Evolutionary conservation across 345 rosid genomes (phyloP), one percentile per base, ranked within the genome.

Genomic region (Eucalyptus erythrocorys): DNA sequence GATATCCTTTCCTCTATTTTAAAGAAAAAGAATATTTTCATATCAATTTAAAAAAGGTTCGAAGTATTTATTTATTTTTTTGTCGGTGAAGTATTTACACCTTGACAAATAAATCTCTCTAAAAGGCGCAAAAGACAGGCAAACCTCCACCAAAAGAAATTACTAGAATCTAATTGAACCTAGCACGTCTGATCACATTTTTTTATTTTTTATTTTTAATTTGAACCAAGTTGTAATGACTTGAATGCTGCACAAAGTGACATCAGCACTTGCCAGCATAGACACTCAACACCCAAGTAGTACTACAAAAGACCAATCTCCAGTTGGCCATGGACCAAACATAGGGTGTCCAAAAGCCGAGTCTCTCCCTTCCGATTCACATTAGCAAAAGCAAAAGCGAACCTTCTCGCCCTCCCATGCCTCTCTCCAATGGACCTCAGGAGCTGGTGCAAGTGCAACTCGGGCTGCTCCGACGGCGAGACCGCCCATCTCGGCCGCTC

Each of bases 401-500:
- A 8, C 59, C 48, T 22, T 27, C 48, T 24, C 48, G 2, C 59
- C 48, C 48, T 42, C 87, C 51, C 61, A 32, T 51, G 34, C 32
- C 48, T 64, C 85, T 19, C 66, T 10, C 82, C 43, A 43, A 91
- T 92, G 92, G 91, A 90, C 45, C 49, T 88, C 81, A 71, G 92
- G 32, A 88, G 82, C 66, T 88, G 90, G 89, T 88, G 88, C 89
- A 82, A 68, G 84, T 87, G 89, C 12, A 86, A 57, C 81, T 21
- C 30, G 27, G 49, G 66, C 30, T 27, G 47, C n/a, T 53, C 85
- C 82, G 43, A 47, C 21, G 40, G 43, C 49, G 89, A 89, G 27
- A 4, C 87, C 34, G 37, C 47, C 88, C 88, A 37, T 7, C 48
- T 89, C 30, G 84, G 88, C 47, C 79, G 59, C 42, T 76, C 81